Evolutionary conservation across 169 alveolate species (phyloP).

Genomic region (Miamiensis avidus): DNA sequence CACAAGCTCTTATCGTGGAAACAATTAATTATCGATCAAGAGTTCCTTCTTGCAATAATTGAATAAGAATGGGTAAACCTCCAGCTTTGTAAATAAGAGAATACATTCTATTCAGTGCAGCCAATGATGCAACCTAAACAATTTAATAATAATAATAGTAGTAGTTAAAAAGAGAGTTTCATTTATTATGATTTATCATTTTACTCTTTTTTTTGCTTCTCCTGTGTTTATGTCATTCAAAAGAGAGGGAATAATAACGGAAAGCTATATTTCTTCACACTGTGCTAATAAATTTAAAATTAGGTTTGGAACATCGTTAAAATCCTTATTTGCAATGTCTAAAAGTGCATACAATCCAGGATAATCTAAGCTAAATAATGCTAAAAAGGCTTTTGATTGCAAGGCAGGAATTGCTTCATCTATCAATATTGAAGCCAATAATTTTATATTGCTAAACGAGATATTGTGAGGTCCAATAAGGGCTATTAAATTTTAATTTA

Average conservation of each 20-base stretch:
- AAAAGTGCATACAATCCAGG: constrained; percentile 19
- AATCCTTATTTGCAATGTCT: constrained; percentile 28
- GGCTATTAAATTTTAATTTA: constrained; percentile 1
- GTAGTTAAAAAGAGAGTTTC: not conserved
- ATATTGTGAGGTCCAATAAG: constrained; percentile 29
- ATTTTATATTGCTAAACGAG: constrained; percentile 13
- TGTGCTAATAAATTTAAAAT: constrained; percentile 14
- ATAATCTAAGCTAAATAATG: constrained; percentile 13
- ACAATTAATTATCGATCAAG: constrained; percentile 19
- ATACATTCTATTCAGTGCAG: constrained; percentile 23
- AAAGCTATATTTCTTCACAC: constrained; percentile 23
- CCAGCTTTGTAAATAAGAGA: constrained; percentile 21
- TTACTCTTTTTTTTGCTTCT: constrained; percentile 4
- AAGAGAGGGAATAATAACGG: constrained; percentile 22
- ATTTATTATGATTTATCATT: no score
- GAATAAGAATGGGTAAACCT: constrained; percentile 2
- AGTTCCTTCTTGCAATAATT: constrained; percentile 16
- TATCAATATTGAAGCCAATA: constrained; percentile 24
- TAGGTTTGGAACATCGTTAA: constrained; percentile 2
- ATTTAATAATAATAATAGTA: no score
- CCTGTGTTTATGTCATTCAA: constrained; percentile 24
- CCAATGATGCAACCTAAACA: not conserved
- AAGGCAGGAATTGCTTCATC: constrained; percentile 28
- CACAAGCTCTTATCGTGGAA: constrained; percentile 23
- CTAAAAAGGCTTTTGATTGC: constrained; percentile 19